Conservation (phyloP, 2,329 filamentous ascomycete species). For the Myriosclerotinia curreyana region DNA sequence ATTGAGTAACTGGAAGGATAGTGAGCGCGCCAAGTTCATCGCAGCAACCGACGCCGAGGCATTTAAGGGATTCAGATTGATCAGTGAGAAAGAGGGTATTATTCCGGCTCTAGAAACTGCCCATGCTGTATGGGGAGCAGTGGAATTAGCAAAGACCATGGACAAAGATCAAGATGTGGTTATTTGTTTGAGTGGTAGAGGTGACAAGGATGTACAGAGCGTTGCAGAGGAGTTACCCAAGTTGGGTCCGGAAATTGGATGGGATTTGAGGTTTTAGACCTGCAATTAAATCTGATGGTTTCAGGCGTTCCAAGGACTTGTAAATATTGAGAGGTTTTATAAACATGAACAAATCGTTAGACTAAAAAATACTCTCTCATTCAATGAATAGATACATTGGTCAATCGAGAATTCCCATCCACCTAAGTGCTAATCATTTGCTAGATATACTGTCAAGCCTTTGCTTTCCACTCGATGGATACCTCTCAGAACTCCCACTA, state of each 20-base stretch:
- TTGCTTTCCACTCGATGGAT: conserved; percentile 19
- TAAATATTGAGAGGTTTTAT: conserved; percentile 3
- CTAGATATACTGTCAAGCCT: conserved; percentile 23
- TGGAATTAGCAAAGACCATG: conserved; percentile 92
- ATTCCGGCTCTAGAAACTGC: conserved; percentile 93
- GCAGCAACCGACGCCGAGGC: conserved; percentile 90
- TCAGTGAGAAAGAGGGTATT: conserved; percentile 89
- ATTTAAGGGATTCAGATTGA: conserved; percentile 78
- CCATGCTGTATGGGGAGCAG: conserved; percentile 84
- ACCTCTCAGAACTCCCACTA: conserved; percentile 13
- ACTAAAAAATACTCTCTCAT: not conserved
- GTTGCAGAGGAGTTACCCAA: conserved; percentile 91
- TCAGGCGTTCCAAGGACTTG: conserved; percentile 2
- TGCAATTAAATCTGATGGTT: not conserved
- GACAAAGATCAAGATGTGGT: conserved; percentile 84
- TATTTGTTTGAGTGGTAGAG: conserved; percentile 87
- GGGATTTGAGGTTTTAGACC: conserved; percentile 60
- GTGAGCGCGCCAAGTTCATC: conserved; percentile 78
- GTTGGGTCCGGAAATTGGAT: conserved; percentile 82
- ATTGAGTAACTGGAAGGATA: conserved; percentile 90
- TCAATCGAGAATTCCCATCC: not conserved
- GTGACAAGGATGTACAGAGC: conserved; percentile 98
- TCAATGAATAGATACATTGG: not conserved
- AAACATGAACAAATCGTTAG: not conserved
- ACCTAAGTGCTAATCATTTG: not conserved